Percentiles rank a stretch among this genome's conserved stretches.
Conservation (phyloP, 441 rosid genomes). For the Pelargonium citronellum region DNA sequence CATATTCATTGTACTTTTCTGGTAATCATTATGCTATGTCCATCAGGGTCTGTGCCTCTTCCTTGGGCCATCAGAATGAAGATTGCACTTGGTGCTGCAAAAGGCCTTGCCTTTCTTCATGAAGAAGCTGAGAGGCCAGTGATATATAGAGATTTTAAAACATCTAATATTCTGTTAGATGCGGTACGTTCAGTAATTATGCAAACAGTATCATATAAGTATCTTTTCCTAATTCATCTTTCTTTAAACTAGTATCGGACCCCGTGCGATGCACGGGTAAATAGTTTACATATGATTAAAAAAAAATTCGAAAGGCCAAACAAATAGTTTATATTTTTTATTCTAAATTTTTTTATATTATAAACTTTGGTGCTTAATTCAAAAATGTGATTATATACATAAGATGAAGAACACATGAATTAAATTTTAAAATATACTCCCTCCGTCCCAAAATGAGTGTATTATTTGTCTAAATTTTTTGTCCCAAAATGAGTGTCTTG, state of each 20-base stretch:
- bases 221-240: not conserved
- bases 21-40: constrained; percentile 5
- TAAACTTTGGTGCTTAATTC: no score
- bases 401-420: no score
- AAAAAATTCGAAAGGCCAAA: no score
- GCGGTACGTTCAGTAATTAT: constrained; percentile 21
- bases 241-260: not conserved
- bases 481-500: no score
- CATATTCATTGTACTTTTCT: constrained; percentile 6
- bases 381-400: no score
- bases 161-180: constrained; percentile 44
- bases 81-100: constrained; percentile 40
- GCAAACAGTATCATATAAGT: not conserved
- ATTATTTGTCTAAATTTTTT: no score
- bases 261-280: no score
- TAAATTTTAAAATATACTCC: no score
- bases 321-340: no score
- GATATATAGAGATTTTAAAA: constrained; percentile 44
- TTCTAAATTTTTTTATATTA: no score
- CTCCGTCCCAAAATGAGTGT: no score
- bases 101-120: constrained; percentile 50
- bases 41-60: constrained; percentile 42
- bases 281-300: no score
- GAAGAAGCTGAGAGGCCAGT: constrained; percentile 44
- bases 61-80: constrained; percentile 44